These are phyloP conservation scores for Lyophyllum semitale DNA, from an alignment of 768 basidiomycete genomes.

Conservation along the genomic window DNA sequence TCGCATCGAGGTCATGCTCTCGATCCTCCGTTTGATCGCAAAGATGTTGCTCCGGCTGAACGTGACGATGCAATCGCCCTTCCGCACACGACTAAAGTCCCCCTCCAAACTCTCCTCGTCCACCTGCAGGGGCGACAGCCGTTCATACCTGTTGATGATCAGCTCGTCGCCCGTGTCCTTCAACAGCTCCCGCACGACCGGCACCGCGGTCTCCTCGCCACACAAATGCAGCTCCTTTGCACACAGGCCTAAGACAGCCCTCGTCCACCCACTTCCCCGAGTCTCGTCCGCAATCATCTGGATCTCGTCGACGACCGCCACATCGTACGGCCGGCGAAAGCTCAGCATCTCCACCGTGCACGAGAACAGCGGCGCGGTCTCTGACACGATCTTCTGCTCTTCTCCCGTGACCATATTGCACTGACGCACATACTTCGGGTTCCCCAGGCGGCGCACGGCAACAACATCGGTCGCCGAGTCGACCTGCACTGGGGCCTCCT, in stretches of 20 bases:
- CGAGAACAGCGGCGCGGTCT: slow-evolving; percentile 57
- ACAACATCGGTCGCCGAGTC: slow-evolving; percentile 34
- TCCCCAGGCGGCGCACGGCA: slow-evolving; percentile 36
- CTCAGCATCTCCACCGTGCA: slow-evolving; percentile 95
- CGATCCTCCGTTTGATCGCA: slow-evolving; percentile 68
- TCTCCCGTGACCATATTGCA: slow-evolving; percentile 95
- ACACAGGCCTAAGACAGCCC: slow-evolving; percentile 71
- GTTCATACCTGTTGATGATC: slow-evolving; percentile 78
- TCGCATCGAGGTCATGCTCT: slow-evolving; percentile 67
- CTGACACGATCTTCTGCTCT: slow-evolving; percentile 72
- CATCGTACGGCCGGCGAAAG: slow-evolving; percentile 49
- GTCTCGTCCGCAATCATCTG: slow-evolving; percentile 87
- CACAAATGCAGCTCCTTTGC: slow-evolving; percentile 92
- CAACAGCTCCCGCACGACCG: slow-evolving; percentile 71
- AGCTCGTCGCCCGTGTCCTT: slow-evolving; percentile 81
- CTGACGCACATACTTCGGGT: slow-evolving; percentile 51
- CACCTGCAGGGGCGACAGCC: slow-evolving; percentile 82
- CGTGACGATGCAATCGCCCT: slow-evolving; percentile 90
- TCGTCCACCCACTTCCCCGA: slow-evolving; percentile 83
- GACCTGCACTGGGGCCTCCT: slow-evolving; percentile 35
- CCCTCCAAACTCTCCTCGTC: slow-evolving; percentile 64
- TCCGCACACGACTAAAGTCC: slow-evolving; percentile 59
- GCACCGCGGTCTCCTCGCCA: slow-evolving; percentile 91
- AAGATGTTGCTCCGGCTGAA: slow-evolving; percentile 83
- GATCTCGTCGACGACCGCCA: slow-evolving; percentile 95